These are phyloP conservation scores for Acephala macrosclerotiorum DNA, from an alignment of 2,329 filamentous ascomycete genomes.

Conservation along the genomic window DNA sequence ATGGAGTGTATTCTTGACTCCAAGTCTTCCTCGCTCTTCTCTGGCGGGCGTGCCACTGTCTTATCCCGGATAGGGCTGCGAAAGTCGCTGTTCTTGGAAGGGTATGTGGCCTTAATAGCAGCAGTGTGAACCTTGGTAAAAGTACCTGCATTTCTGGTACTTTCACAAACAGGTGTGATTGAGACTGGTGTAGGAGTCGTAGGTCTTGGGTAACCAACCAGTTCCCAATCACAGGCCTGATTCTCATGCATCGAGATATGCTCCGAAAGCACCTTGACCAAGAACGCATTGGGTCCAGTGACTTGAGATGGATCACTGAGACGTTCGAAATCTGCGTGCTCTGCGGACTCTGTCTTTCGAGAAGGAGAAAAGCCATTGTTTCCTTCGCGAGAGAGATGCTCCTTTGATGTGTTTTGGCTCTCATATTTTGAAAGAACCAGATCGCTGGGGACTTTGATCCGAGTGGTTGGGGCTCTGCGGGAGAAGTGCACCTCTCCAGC, in stretches of 20 bases:
- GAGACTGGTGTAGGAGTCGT: neutral
- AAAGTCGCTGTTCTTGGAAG: neutral
- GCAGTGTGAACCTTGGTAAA: neutral
- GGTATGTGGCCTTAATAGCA: neutral
- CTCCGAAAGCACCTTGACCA: neutral
- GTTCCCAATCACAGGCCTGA: neutral
- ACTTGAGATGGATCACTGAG: neutral
- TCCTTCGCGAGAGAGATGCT: neutral
- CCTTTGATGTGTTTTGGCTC: neutral
- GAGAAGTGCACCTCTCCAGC: neutral
- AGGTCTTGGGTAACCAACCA: conserved; percentile 4
- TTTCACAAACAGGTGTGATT: neutral
- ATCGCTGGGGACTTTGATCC: neutral
- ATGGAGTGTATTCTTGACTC: conserved; percentile 28
- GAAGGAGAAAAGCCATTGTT: neutral
- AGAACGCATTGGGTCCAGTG: conserved; percentile 1
- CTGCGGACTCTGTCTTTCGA: neutral
- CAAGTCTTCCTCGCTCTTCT: conserved; percentile 22
- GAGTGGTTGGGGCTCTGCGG: neutral
- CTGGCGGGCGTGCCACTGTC: neutral
- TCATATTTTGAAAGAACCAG: neutral
- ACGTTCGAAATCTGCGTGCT: neutral
- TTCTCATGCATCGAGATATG: neutral
- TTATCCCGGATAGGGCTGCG: neutral
- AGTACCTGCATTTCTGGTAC: too few relatives aligned